These are phyloP conservation scores for Starmerella bombicola DNA, from an alignment of 805 yeast genomes.

Conservation along the genomic window DNA sequence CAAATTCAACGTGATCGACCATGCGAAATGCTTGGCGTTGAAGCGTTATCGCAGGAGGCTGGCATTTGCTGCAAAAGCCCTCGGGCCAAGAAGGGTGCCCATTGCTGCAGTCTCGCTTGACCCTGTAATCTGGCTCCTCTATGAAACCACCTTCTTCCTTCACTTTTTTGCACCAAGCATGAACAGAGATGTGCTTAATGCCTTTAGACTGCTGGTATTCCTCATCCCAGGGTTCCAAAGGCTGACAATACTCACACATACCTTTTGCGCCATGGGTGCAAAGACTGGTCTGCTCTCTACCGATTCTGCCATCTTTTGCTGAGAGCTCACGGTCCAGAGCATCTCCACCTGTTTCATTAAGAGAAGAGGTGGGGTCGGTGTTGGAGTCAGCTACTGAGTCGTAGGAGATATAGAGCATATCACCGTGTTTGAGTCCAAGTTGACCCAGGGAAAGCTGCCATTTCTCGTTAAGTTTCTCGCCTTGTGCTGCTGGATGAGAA, in stretches of 20 bases:
- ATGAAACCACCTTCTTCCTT: slow-evolving; percentile 49
- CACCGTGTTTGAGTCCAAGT: slow-evolving; percentile 42
- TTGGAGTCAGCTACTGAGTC: neutral
- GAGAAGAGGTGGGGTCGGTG: neutral
- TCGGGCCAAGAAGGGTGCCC: slow-evolving; percentile 92
- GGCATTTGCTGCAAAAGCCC: slow-evolving; percentile 93
- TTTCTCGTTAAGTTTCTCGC: slow-evolving; percentile 29
- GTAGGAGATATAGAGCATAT: slow-evolving; percentile 39
- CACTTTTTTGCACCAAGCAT: slow-evolving; percentile 63
- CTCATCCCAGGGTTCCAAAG: slow-evolving; percentile 89
- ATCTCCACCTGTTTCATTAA: neutral
- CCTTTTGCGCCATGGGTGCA: slow-evolving; percentile 88
- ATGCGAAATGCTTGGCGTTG: slow-evolving; percentile 83
- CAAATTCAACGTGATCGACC: slow-evolving; percentile 95
- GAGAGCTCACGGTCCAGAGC: slow-evolving; percentile 48
- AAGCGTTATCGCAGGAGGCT: slow-evolving; percentile 87
- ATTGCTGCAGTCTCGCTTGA: slow-evolving; percentile 47
- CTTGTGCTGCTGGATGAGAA: slow-evolving; percentile 35
- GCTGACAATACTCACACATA: slow-evolving; percentile 96
- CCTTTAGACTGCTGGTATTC: slow-evolving; percentile 58
- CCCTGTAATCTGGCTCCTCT: slow-evolving; percentile 54
- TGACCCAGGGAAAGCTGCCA: slow-evolving; percentile 30
- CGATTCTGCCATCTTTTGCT: slow-evolving; percentile 56
- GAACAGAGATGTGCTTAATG: slow-evolving; percentile 81
- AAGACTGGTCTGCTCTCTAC: slow-evolving; percentile 45